Evolutionary conservation across 1,139 yeast species (phyloP).

Genomic region (Geotrichum phurueaensis): DNA sequence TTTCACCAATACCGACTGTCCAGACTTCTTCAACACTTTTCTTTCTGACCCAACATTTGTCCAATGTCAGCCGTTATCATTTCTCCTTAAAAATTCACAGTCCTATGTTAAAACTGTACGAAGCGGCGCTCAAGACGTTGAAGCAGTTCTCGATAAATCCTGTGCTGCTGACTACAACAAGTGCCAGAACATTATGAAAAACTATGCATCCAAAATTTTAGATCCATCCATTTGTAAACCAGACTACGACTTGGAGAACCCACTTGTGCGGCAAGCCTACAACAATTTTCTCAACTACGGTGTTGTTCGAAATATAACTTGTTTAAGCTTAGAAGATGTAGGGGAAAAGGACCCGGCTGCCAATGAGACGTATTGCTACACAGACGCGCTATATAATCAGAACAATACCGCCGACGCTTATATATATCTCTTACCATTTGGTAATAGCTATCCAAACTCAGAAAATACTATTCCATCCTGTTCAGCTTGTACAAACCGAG

Average conservation of each 20-base stretch:
- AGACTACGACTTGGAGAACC: slow-evolving; percentile 28
- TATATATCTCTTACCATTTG: slow-evolving; percentile 32
- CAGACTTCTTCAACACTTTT: slow-evolving; percentile 27
- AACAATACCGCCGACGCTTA: slow-evolving; percentile 29
- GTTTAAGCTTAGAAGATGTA: slow-evolving; percentile 21
- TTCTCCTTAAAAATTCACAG: slow-evolving; percentile 30
- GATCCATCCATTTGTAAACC: slow-evolving; percentile 20
- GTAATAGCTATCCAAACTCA: slow-evolving; percentile 26
- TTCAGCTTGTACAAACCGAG: slow-evolving; percentile 25
- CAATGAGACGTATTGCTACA: slow-evolving; percentile 27
- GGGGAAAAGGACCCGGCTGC: not conserved
- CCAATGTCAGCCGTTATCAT: slow-evolving; percentile 33
- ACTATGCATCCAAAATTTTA: slow-evolving; percentile 22
- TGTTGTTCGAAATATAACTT: slow-evolving; percentile 29
- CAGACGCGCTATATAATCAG: slow-evolving; percentile 28
- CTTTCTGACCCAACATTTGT: slow-evolving; percentile 26
- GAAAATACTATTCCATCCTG: slow-evolving; percentile 24
- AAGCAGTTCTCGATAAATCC: slow-evolving; percentile 27
- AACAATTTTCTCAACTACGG: slow-evolving; percentile 29
- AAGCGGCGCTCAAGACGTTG: slow-evolving; percentile 26
- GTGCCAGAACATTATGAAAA: slow-evolving; percentile 28
- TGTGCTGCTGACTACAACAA: slow-evolving; percentile 26
- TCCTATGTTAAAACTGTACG: slow-evolving; percentile 29
- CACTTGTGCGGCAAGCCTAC: slow-evolving; percentile 33
- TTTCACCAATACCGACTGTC: slow-evolving; percentile 30